A percentile compares a stretch with the other conserved stretches of the same genome.
Conservation (phyloP, 106 monocot genomes). For the Alisma plantagoaquatica region DNA sequence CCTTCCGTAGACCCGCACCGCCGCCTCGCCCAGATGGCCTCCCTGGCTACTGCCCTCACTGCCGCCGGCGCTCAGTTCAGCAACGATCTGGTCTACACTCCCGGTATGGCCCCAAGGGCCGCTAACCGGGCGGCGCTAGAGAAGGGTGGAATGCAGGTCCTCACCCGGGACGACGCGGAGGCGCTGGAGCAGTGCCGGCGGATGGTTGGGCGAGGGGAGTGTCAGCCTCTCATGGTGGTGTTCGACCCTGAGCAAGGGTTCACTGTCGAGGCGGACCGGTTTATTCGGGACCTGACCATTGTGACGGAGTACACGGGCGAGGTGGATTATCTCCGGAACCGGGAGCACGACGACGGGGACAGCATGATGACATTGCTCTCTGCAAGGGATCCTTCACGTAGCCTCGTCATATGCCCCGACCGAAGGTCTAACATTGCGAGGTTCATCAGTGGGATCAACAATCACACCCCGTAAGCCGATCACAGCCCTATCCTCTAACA, state of each 20-base stretch:
- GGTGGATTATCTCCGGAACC: conserved; percentile 72
- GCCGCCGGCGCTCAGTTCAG: conserved; percentile 61
- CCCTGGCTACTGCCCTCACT: conserved; percentile 79
- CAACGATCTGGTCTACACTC: conserved; percentile 61
- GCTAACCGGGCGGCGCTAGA: conserved; percentile 58
- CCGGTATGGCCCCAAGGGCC: conserved; percentile 65
- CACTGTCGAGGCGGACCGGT: conserved; percentile 86
- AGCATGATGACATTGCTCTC: conserved; percentile 96
- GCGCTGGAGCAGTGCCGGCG: conserved; percentile 58
- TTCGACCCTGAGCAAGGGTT: conserved; percentile 86
- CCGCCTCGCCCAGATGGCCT: conserved; percentile 85
- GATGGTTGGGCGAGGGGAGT: conserved; percentile 89
- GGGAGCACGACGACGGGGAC: conserved; percentile 80
- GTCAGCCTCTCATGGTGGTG: conserved; percentile 82
- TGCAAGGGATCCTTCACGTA: conserved; percentile 40
- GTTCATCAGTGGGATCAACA: conserved; percentile 93
- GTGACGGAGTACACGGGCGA: conserved; percentile 87
- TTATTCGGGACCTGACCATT: conserved; percentile 80
- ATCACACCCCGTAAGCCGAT: conserved; percentile 55
- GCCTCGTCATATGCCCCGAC: conserved; percentile 93
- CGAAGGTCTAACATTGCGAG: conserved; percentile 80
- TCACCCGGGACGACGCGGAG: conserved; percentile 69
- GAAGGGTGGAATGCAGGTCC: conserved; percentile 82
- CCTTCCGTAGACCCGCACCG: conserved; percentile 50
- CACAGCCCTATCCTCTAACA: no score